phyloP scores from a whole-genome alignment of 1,284 basidiomycete species.

The Coniophora puteana region DNA sequence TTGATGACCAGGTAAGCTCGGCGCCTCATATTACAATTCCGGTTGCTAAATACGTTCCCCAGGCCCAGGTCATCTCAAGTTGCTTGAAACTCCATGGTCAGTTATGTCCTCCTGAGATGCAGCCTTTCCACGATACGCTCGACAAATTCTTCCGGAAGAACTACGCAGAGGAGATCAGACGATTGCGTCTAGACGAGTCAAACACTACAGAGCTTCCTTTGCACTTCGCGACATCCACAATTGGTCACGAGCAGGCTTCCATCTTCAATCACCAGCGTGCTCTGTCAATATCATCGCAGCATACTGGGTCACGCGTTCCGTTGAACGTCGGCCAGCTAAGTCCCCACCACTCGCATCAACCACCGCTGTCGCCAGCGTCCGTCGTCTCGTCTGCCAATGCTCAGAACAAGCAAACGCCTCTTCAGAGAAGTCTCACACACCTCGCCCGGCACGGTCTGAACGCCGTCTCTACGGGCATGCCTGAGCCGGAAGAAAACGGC shows the following conservation, averaged over 20 bases:
- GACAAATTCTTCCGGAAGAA: constrained; percentile 88
- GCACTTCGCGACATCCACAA: constrained; percentile 24
- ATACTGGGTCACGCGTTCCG: constrained; percentile 35
- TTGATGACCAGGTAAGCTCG: constrained; percentile 78
- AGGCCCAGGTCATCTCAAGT: constrained; percentile 79
- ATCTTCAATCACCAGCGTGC: constrained; percentile 42
- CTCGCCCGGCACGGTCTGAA: constrained; percentile 77
- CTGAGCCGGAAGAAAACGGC: constrained; percentile 53
- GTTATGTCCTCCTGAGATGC: constrained; percentile 83
- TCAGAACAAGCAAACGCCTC: constrained; percentile 59
- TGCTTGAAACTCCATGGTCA: constrained; percentile 83
- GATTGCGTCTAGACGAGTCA: constrained; percentile 48
- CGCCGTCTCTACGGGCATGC: constrained; percentile 70
- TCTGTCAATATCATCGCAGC: constrained; percentile 41
- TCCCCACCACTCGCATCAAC: constrained; percentile 39
- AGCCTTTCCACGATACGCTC: constrained; percentile 88
- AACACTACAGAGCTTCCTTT: constrained; percentile 24
- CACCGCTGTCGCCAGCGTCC: constrained; percentile 18
- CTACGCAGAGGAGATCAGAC: constrained; percentile 83
- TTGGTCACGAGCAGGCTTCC: constrained; percentile 37
- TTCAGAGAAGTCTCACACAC: constrained; percentile 74
- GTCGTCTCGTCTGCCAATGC: constrained; percentile 26
- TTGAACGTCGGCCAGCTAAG: constrained; percentile 37
- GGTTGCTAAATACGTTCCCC: constrained; percentile 7
- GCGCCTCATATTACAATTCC: background rate